Percentiles rank a stretch among this genome's conserved stretches.
Evolutionary conservation across 176 grass and related monocot species (phyloP).

Genomic region (Rhipidocladum racemiflorum): DNA sequence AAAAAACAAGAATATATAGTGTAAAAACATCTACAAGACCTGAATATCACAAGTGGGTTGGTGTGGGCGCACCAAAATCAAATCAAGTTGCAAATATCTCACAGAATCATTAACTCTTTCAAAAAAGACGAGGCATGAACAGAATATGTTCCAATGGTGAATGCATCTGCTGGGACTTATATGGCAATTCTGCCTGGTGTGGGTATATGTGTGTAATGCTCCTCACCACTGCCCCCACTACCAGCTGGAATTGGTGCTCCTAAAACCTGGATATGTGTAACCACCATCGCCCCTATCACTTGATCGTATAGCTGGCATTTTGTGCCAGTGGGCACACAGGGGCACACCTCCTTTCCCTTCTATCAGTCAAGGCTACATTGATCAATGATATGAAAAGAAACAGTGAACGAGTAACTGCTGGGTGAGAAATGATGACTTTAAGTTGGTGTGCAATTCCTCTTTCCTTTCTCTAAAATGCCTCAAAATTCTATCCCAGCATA

Average conservation of each 20-base stretch:
- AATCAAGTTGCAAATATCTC: slow-evolving; percentile 31
- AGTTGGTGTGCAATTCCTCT: background rate
- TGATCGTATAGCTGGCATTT: slow-evolving; percentile 53
- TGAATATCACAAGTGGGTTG: slow-evolving; percentile 16
- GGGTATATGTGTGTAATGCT: slow-evolving; percentile 28
- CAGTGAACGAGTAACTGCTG: background rate
- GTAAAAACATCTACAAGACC: background rate
- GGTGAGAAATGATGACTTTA: slow-evolving; percentile 7
- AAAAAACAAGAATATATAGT: background rate
- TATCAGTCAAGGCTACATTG: slow-evolving; percentile 34
- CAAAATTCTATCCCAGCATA: background rate
- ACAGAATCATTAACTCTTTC: slow-evolving; percentile 27
- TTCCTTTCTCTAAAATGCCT: slow-evolving; percentile 1
- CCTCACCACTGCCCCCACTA: slow-evolving; percentile 32
- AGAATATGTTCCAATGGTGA: slow-evolving; percentile 41
- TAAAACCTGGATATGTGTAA: slow-evolving; percentile 47
- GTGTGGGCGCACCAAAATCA: background rate
- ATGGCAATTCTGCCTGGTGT: slow-evolving; percentile 43
- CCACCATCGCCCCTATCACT: slow-evolving; percentile 41
- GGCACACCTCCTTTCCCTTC: slow-evolving; percentile 34
- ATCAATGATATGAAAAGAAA: slow-evolving; percentile 8
- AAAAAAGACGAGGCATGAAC: slow-evolving; percentile 37
- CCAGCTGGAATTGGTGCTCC: slow-evolving; percentile 47
- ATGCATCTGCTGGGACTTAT: slow-evolving; percentile 42
- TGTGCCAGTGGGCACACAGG: slow-evolving; percentile 5